phyloP scores from a whole-genome alignment of 345 rosid species.

The Syzygium aromaticum region DNA sequence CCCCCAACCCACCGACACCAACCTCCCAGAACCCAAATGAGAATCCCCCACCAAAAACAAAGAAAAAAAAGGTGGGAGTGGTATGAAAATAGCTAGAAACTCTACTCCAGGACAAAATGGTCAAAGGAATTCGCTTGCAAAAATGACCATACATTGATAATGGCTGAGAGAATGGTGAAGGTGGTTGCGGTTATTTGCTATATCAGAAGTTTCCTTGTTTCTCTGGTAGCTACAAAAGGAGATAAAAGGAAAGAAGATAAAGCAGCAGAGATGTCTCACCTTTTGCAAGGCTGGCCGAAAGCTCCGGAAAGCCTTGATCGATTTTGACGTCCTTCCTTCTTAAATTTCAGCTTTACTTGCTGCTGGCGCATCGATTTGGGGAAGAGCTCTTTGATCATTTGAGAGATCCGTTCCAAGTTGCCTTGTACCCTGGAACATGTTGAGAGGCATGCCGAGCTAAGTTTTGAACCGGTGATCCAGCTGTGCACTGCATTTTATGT shows the following conservation, averaged over 20 bases:
- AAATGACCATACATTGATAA: background rate
- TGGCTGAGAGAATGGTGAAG: background rate
- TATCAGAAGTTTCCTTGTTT: background rate
- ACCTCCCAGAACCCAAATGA: background rate
- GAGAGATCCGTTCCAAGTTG: slow-evolving; percentile 75
- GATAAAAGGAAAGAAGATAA: background rate
- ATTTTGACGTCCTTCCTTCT: slow-evolving; percentile 62
- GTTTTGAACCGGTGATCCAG: background rate
- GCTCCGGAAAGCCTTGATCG: slow-evolving; percentile 56
- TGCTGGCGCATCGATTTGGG: slow-evolving; percentile 51
- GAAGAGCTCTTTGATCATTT: slow-evolving; percentile 58
- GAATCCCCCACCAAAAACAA: background rate
- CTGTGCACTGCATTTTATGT: background rate
- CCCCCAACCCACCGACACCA: background rate
- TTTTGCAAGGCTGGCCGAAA: slow-evolving; percentile 34
- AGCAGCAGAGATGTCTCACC: slow-evolving; percentile 18
- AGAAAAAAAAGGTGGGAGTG: background rate
- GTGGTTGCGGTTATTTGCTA: background rate
- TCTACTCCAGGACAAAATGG: background rate
- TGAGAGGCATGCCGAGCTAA: background rate
- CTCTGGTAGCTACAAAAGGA: background rate
- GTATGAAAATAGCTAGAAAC: background rate
- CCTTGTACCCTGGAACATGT: slow-evolving; percentile 34
- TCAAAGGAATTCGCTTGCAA: background rate
- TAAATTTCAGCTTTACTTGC: slow-evolving; percentile 61